Base-by-base conservation (phyloP, 2,329 filamentous ascomycete species). In the Arthrobotrys pseudoclavata region DNA sequence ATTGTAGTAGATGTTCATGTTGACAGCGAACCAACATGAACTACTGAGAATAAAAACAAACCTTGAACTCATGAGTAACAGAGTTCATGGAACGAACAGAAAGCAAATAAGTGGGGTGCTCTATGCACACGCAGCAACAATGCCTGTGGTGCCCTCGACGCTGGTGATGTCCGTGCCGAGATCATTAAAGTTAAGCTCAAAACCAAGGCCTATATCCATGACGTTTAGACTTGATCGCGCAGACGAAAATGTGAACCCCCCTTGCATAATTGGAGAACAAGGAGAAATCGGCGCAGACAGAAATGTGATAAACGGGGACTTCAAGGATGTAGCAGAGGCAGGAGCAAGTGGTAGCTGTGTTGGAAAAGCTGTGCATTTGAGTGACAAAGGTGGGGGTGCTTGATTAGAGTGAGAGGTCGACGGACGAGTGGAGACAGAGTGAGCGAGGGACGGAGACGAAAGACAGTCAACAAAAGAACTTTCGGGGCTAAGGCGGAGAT, bases 351-450 rank as follows among this genome's bases (percentile, higher is more conserved):
- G 52, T 3, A 68, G 52, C 13, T 37, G 61, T 5, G 52, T 45
- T 40, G 37, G 57, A 48, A 70, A 37, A 15, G 15, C 18, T 4
- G 64, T 18, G 45, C 66, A 48, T 1, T 63, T 61, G 18, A 77
- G 62, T 45, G 67, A 71, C 15, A 77, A 34, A 40, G 47, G 50
- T 24, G 34, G 61, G 20, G 61, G 74, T 15, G 61, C 45, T 13
- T 45, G n/a, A 26, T 45, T 29, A 31, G 74, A 77, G 18, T 71
- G 67, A 29, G 74, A 53, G 22, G 74, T 77, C 12, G 74, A 77
- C 34, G 74, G 74, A 20, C 74, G 74, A 57, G 74, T 71, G 15
- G 74, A 77, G 18, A 24, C 74, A 34, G 74, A 77, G 34, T 77
- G 37, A 15, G 74, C 68, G 4, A 77, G 67, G 20, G 74, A 77